Conservation (phyloP, 176 grass and related monocot species). For the Oryza officinalis region DNA sequence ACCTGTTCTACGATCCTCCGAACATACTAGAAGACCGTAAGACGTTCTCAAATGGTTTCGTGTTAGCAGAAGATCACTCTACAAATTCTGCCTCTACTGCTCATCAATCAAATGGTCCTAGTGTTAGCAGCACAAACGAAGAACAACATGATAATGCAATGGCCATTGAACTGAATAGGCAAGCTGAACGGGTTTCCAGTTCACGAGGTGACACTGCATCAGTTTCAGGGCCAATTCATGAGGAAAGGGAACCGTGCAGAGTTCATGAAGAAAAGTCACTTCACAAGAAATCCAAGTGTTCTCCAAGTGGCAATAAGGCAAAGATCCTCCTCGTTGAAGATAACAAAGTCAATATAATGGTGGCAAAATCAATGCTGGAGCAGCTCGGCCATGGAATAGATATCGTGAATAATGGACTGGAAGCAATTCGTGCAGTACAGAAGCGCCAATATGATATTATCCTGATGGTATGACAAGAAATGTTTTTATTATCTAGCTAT, state of each 20-base stretch:
- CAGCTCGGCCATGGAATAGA: conserved; percentile 71
- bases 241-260: conserved; percentile 32
- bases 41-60: conserved; percentile 37
- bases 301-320: conserved; percentile 32
- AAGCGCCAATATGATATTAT: conserved; percentile 71
- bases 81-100: conserved; percentile 22
- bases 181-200: conserved; percentile 49
- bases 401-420: conserved; percentile 79
- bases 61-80: conserved; percentile 28
- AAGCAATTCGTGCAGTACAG: conserved; percentile 84
- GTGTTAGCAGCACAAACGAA: conserved; percentile 38
- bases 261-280: conserved; percentile 31
- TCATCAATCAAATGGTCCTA: conserved; percentile 31
- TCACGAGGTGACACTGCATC: conserved; percentile 45
- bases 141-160: conserved; percentile 36
- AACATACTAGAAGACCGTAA: conserved; percentile 41
- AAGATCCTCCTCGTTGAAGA: conserved; percentile 94
- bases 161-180: conserved; percentile 41
- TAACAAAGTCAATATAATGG: conserved; percentile 89
- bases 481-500: conserved; percentile 26
- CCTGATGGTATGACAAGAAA: conserved; percentile 67
- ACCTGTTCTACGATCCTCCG: conserved; percentile 35
- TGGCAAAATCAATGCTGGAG: conserved; percentile 89
- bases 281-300: conserved; percentile 54
- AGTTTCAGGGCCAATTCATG: conserved; percentile 38